Evolutionary conservation across 495 filamentous ascomycete species (phyloP).

Genomic region (Staphylotrichum tortipilum): DNA sequence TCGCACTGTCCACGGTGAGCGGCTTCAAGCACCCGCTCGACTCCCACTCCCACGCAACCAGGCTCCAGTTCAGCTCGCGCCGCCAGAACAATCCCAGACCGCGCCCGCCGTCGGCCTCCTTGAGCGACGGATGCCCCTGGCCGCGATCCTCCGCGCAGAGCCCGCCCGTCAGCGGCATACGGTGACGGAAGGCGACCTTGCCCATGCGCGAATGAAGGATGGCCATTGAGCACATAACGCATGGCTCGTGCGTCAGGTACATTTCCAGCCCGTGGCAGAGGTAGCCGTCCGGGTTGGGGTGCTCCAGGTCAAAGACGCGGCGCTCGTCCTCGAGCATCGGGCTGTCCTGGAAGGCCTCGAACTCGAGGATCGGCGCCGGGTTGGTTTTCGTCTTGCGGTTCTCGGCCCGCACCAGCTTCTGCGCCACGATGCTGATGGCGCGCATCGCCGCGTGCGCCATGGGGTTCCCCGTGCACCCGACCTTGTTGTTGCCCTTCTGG

Average conservation of each 20-base stretch:
- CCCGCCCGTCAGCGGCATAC: slow-evolving; percentile 54
- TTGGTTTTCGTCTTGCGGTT: slow-evolving; percentile 18
- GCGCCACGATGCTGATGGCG: slow-evolving; percentile 78
- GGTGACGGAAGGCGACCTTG: slow-evolving; percentile 64
- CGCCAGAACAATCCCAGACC: slow-evolving; percentile 88
- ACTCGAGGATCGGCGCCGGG: slow-evolving; percentile 29
- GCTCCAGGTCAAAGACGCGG: slow-evolving; percentile 34
- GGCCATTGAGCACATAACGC: slow-evolving; percentile 93
- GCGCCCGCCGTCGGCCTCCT: slow-evolving; percentile 36
- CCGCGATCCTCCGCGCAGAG: slow-evolving; percentile 43
- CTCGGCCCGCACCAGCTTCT: slow-evolving; percentile 49
- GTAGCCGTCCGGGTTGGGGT: slow-evolving; percentile 62
- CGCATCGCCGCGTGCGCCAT: slow-evolving; percentile 79
- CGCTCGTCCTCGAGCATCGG: slow-evolving; percentile 35
- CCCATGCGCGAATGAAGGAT: slow-evolving; percentile 85
- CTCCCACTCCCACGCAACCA: slow-evolving; percentile 75
- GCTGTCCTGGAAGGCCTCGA: slow-evolving; percentile 39
- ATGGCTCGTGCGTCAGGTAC: slow-evolving; percentile 90
- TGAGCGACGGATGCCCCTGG: slow-evolving; percentile 20
- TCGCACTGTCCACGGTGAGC: slow-evolving; percentile 27
- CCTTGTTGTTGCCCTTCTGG: slow-evolving; percentile 39
- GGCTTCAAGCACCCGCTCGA: slow-evolving; percentile 26
- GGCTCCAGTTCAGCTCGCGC: slow-evolving; percentile 87
- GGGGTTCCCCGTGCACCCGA: slow-evolving; percentile 50
- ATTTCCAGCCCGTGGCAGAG: slow-evolving; percentile 86